These are phyloP conservation scores for Cladosporium sp. DNA, from an alignment of 2,329 filamentous ascomycete genomes.

Conservation along the genomic window DNA sequence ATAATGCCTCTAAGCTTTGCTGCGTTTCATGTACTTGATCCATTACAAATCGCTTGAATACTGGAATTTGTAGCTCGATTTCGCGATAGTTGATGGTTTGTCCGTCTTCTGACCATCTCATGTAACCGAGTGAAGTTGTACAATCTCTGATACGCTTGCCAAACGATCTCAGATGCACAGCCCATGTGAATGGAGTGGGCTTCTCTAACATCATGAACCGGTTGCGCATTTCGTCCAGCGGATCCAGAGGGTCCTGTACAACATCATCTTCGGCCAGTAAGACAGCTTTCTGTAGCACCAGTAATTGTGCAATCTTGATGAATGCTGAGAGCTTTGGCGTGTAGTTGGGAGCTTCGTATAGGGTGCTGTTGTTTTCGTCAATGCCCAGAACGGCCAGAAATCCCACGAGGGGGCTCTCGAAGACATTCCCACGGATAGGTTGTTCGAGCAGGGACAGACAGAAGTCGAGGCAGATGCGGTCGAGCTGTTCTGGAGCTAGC, in stretches of 20 bases:
- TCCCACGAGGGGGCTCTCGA: conserved; percentile 18
- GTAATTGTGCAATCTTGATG: conserved; percentile 22
- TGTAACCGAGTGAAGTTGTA: not conserved
- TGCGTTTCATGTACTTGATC: not conserved
- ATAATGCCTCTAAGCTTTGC: not conserved
- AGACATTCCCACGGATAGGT: conserved; percentile 15
- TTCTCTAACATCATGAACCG: not conserved
- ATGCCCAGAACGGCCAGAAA: conserved; percentile 19
- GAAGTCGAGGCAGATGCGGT: conserved; percentile 14
- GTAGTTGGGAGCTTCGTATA: conserved; percentile 15
- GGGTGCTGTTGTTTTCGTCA: conserved; percentile 5
- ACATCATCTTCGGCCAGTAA: not conserved
- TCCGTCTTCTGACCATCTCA: too few species aligned
- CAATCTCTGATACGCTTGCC: not conserved
- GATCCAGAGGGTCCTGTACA: not conserved
- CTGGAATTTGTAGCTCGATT: too few species aligned
- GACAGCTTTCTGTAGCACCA: conserved; percentile 18
- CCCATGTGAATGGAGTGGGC: not conserved
- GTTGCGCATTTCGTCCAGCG: not conserved
- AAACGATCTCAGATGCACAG: not conserved
- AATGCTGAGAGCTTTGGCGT: conserved; percentile 18
- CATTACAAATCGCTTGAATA: too few species aligned
- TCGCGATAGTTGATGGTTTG: too few species aligned
- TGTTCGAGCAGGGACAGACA: conserved; percentile 21
- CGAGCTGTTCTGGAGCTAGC: not conserved